Base-by-base conservation (phyloP, 2,329 filamentous ascomycete species). In the Fusarium musae region DNA sequence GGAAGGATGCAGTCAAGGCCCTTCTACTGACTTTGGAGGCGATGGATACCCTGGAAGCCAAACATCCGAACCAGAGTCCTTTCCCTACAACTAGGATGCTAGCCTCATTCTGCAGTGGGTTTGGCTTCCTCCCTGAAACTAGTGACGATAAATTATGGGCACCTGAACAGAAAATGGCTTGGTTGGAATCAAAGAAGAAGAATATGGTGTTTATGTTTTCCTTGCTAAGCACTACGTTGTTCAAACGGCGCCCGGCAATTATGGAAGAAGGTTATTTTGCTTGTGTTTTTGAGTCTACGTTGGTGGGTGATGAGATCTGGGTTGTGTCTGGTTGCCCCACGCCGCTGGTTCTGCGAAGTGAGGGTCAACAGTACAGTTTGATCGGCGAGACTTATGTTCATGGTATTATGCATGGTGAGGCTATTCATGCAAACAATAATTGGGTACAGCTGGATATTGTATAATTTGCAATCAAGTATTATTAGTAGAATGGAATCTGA, bases 351-450 rank as follows among this genome's bases (percentile, higher is more conserved):
- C 1, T 40, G 34, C n/a, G 52, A n/a, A 17, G 30, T 10, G 1
- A 39, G 9, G 40, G 28, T 9, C 13, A 21, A 7, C 26, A 16
- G n/a, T 63, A 59, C 16, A 28, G 6, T 26, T 13, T 63, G 13
- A 34, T 63, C 9, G 59, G 59, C 0, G 40, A 63, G 17, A 36
- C 32, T 9, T 59, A 47, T 63, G 40, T 59, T 3, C 59, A 63
- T 28, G 40, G 59, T 3, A 19, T 63, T 0, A 63, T 63, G 59
- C 2, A 46, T n/a, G 59, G 59, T 6, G 59, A 63, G 9, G 34
- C 23, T 19, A 7, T 52, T 36, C 11, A 5, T 3, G 16, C 5
- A 10, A 2, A 23, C 2, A 36, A 15, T 6, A 1, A 34, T 26
- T 52, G 30, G 30, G 11, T 52, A 2, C 1, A 10, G 2, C 1